A percentile compares a stretch with the other conserved stretches of the same genome.
Evolutionary conservation across 2,329 filamentous ascomycete genomes (phyloP).

Genomic region (Xylariaceae sp.): DNA sequence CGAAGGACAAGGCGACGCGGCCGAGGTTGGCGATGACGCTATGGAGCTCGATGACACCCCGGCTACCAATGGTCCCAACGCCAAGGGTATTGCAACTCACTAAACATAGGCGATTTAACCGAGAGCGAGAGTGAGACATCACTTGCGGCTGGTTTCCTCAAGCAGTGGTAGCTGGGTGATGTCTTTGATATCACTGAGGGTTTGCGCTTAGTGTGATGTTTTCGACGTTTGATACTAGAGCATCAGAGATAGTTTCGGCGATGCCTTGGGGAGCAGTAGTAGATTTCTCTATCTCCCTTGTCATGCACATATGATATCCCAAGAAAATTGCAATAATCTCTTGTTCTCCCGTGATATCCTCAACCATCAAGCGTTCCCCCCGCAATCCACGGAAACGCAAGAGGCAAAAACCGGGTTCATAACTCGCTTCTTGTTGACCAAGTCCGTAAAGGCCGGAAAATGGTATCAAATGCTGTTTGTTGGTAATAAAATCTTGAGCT

Average conservation of each 20-base stretch:
- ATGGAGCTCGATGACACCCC: slow-evolving; percentile 51
- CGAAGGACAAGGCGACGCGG: slow-evolving; percentile 41
- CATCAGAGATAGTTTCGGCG: slow-evolving; percentile 17
- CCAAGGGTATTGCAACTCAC: slow-evolving; percentile 38
- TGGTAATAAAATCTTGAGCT: too few species aligned
- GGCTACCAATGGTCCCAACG: slow-evolving; percentile 33
- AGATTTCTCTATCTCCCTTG: slow-evolving; percentile 15
- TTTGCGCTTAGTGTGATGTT: slow-evolving; percentile 21
- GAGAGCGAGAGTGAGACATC: background rate
- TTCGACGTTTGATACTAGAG: slow-evolving; percentile 12
- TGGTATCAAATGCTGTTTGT: too few species aligned
- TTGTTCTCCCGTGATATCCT: too few species aligned
- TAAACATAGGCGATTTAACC: slow-evolving; percentile 11
- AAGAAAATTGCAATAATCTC: slow-evolving; percentile 12
- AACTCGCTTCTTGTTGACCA: too few species aligned
- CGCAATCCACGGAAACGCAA: too few species aligned
- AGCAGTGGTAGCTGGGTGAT: slow-evolving; percentile 6
- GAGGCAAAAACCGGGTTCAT: too few species aligned
- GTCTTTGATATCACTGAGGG: slow-evolving; percentile 29
- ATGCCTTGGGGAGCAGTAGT: slow-evolving; percentile 21
- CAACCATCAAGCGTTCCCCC: too few species aligned
- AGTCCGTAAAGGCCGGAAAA: too few species aligned
- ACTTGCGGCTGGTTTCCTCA: background rate
- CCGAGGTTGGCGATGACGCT: slow-evolving; percentile 47
- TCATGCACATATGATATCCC: slow-evolving; percentile 25